Conservation (phyloP, 768 basidiomycete species). For the Ramaria sp. region DNA sequence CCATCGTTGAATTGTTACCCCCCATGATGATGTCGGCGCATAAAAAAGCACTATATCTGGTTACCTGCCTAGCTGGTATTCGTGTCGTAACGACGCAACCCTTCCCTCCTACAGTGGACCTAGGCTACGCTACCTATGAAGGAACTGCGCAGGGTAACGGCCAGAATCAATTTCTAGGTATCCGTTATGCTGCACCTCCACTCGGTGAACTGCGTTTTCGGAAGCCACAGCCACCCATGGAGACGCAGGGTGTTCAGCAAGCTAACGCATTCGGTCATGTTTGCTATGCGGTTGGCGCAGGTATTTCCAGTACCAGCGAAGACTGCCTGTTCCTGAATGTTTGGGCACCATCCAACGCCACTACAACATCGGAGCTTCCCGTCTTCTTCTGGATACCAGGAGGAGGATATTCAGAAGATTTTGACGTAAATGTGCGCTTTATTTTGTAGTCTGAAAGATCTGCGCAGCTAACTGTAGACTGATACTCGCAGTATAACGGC, state of each 20-base stretch:
- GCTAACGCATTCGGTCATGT: slow-evolving; percentile 4
- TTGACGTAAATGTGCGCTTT: slow-evolving; percentile 6
- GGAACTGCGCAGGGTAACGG: slow-evolving; percentile 8
- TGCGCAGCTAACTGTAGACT: neutral
- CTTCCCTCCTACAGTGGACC: neutral
- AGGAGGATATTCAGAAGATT: slow-evolving; percentile 10
- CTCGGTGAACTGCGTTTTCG: slow-evolving; percentile 36
- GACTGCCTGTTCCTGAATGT: slow-evolving; percentile 13
- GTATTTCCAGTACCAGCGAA: neutral
- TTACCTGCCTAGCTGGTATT: neutral
- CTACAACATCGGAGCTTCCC: slow-evolving; percentile 10
- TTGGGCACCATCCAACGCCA: slow-evolving; percentile 11
- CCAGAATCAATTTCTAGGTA: slow-evolving; percentile 20
- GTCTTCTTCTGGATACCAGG: slow-evolving; percentile 14
- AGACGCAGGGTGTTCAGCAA: neutral
- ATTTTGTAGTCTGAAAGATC: neutral
- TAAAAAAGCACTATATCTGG: neutral
- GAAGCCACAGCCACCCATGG: slow-evolving; percentile 19
- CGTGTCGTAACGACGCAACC: neutral
- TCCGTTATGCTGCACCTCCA: slow-evolving; percentile 46
- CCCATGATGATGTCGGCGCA: neutral
- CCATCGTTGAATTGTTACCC: too few relatives aligned
- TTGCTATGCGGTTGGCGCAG: neutral
- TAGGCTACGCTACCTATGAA: slow-evolving; percentile 6
- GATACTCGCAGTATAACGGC: slow-evolving; percentile 9